Conservation (phyloP, 352 stramenopile genomes). For the Pythium rhizo-oryzae region DNA sequence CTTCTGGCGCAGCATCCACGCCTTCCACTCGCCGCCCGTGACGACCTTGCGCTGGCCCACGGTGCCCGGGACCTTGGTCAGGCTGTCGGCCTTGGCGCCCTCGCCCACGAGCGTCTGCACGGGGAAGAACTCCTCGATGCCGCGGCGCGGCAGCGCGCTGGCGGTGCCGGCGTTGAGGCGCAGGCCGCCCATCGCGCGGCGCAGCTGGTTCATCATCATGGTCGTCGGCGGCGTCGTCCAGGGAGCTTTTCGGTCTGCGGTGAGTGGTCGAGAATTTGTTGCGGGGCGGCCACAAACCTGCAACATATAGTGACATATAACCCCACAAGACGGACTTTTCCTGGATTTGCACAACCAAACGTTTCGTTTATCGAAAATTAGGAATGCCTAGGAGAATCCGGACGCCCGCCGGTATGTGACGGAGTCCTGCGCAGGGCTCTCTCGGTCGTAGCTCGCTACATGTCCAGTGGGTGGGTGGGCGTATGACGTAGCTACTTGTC, state of each 20-base stretch:
- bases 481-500: too few relatives aligned
- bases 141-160: conserved; percentile 44
- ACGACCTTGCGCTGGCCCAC: conserved; percentile 61
- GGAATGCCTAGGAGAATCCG: too few relatives aligned
- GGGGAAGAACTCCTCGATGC: conserved; percentile 79
- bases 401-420: too few relatives aligned
- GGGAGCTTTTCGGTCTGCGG: not conserved
- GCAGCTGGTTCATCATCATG: conserved; percentile 62
- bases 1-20: conserved; percentile 96
- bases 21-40: conserved; percentile 94
- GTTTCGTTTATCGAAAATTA: too few relatives aligned
- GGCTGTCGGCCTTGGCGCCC: conserved; percentile 49
- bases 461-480: not conserved
- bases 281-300: too few relatives aligned
- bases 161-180: conserved; percentile 44
- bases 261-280: conserved; percentile 19
- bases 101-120: conserved; percentile 54
- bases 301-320: too few relatives aligned
- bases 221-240: not conserved
- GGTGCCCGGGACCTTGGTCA: conserved; percentile 62
- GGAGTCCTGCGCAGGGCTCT: too few relatives aligned
- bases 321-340: too few relatives aligned
- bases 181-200: conserved; percentile 67
- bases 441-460: too few relatives aligned
- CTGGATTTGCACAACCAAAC: too few relatives aligned